Evolutionary conservation across 2,329 filamentous ascomycete genomes (phyloP), one percentile per base, ranked within the genome.

Genomic region (Fusarium sp.): DNA sequence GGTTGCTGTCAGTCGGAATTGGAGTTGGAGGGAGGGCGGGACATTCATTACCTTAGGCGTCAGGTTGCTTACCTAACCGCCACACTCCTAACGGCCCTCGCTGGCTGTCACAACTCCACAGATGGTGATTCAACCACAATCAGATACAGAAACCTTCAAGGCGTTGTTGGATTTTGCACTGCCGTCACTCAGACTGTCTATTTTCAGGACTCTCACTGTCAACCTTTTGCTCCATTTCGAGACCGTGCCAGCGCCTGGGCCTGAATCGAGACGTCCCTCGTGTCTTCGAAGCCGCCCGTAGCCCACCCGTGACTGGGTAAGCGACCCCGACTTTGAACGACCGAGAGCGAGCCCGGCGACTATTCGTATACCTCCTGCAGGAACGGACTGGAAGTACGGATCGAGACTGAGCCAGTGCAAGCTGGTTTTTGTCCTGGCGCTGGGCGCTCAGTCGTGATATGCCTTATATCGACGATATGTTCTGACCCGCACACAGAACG

Each of bases 61-160:
- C 36, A 42, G 43, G n/a, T 9, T 55, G 55, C 57, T 65, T 66
- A 54, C 58, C 60, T 70, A 69, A 70, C 62, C 42, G 46, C 43
- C 26, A 48, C 55, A 31, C 39, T 53, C 34, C 63, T 53, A 58
- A 57, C 49, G 63, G 74, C 74, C 71, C 74, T 71, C 54, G 49
- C 49, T 71, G 56, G 49, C 49, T 71, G 46, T 52, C 68, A 72
- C 58, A 66, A 52, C 75, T 74, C 67, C 77, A 74, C 74, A 73
- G 73, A 65, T 48, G 63, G 66, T 60, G 69, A 77, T 77, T 74
- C 74, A 78, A 73, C 71, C 72, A 74, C 66, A 58, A 40, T 55
- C 57, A 38, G 49, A 38, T 69, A 60, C 54, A 44, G 24, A 53
- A 72, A 46, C 46, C 42, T 54, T 34, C 20, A 24, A 46, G 58